A percentile compares a stretch with the other conserved stretches of the same genome.
Evolutionary conservation across 2,329 filamentous ascomycete genomes (phyloP).

Genomic region (Xylaria sp.): DNA sequence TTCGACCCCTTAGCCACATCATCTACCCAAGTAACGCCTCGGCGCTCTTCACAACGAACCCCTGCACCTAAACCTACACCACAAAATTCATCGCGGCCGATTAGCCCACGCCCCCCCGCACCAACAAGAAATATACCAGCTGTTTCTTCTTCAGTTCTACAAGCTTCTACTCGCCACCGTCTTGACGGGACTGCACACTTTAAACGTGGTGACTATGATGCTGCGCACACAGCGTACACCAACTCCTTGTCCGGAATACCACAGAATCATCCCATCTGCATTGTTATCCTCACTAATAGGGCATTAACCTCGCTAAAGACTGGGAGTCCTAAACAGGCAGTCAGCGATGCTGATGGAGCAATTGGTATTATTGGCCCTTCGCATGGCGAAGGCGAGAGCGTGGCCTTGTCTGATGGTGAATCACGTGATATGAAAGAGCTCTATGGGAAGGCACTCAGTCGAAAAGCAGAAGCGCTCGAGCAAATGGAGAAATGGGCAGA

Average conservation of each 20-base stretch:
- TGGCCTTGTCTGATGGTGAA: slow-evolving; percentile 70
- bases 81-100: slow-evolving; percentile 50
- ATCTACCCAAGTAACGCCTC: slow-evolving; percentile 30
- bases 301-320: slow-evolving; percentile 90
- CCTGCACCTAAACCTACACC: slow-evolving; percentile 45
- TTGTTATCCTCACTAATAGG: slow-evolving; percentile 90
- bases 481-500: slow-evolving; percentile 94
- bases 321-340: slow-evolving; percentile 86
- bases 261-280: slow-evolving; percentile 77
- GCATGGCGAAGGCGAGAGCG: slow-evolving; percentile 79
- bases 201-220: slow-evolving; percentile 90
- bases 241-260: slow-evolving; percentile 78
- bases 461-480: slow-evolving; percentile 94
- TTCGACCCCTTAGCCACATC: slow-evolving; percentile 54
- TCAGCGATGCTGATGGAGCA: slow-evolving; percentile 82
- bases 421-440: slow-evolving; percentile 89
- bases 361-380: slow-evolving; percentile 79
- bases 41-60: slow-evolving; percentile 41
- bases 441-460: slow-evolving; percentile 89
- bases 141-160: slow-evolving; percentile 71
- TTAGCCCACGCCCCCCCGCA: slow-evolving; percentile 54
- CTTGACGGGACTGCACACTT: slow-evolving; percentile 85
- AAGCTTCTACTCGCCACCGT: slow-evolving; percentile 78
- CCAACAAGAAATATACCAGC: slow-evolving; percentile 63
- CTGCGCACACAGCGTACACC: slow-evolving; percentile 83